Evolutionary conservation across 805 yeast genomes (phyloP).

Genomic region (Yamadazyma laniorum): DNA sequence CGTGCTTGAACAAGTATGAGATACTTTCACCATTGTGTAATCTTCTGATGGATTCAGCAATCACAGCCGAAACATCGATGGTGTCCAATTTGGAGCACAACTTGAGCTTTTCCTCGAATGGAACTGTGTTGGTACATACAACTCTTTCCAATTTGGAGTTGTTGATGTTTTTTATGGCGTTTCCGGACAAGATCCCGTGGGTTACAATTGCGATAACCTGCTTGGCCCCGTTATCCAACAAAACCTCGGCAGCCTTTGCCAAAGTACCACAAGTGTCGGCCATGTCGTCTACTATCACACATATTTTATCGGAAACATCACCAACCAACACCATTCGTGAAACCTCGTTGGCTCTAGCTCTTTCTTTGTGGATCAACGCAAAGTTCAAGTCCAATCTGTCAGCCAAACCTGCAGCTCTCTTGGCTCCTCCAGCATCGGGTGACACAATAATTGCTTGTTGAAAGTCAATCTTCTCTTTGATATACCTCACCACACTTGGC

Average conservation of each 20-base stretch:
- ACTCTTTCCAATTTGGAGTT: conserved; percentile 65
- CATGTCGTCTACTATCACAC: conserved; percentile 93
- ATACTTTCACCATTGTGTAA: conserved; percentile 96
- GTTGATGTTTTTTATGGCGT: conserved; percentile 72
- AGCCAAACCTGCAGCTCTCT: conserved; percentile 92
- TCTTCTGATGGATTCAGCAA: conserved; percentile 93
- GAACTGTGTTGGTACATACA: conserved; percentile 92
- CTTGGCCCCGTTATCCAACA: conserved; percentile 76
- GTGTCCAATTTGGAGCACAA: conserved; percentile 69
- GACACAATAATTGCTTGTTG: conserved; percentile 77
- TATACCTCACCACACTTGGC: conserved; percentile 82
- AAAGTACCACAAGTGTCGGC: conserved; percentile 98
- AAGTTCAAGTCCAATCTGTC: conserved; percentile 88
- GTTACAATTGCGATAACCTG: conserved; percentile 92
- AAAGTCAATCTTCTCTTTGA: conserved; percentile 57
- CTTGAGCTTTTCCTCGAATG: conserved; percentile 62
- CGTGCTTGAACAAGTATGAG: conserved; percentile 76
- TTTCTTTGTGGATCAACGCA: conserved; percentile 94
- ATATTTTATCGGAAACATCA: conserved; percentile 79
- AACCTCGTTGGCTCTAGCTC: conserved; percentile 93
- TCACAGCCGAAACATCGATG: conserved; percentile 79
- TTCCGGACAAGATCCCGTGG: conserved; percentile 89
- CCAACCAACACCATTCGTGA: conserved; percentile 95
- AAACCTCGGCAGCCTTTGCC: conserved; percentile 89
- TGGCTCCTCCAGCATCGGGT: conserved; percentile 99